These are phyloP conservation scores for Cryptococcus depauperatus DNA, from an alignment of 1,284 basidiomycete genomes.

Conservation along the genomic window DNA sequence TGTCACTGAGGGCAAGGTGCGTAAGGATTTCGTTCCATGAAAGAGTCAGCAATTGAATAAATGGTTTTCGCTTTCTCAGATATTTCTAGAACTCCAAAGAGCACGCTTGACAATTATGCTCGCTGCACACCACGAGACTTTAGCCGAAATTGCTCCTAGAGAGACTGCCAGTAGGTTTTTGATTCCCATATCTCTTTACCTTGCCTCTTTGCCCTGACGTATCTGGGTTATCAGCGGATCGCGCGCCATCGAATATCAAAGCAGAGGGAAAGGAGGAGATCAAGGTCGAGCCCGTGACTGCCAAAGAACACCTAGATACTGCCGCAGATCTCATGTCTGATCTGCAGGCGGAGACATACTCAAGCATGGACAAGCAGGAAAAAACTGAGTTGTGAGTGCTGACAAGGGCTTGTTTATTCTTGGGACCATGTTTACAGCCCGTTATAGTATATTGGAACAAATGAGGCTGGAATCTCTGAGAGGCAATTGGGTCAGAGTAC, in stretches of 20 bases:
- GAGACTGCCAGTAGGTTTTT: constrained; percentile 28
- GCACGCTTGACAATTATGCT: constrained; percentile 85
- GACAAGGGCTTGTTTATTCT: no score
- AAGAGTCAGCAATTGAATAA: no score
- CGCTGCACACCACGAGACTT: constrained; percentile 70
- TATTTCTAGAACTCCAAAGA: constrained; percentile 93
- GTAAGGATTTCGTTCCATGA: constrained; percentile 12
- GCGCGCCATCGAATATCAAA: constrained; percentile 6
- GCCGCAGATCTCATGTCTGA: constrained; percentile 88
- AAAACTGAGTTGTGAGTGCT: constrained; percentile 77
- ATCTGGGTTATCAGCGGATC: neutral
- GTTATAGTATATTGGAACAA: constrained; percentile 71
- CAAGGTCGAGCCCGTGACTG: constrained; percentile 37
- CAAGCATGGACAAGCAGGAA: constrained; percentile 93
- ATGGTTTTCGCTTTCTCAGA: constrained; percentile 58
- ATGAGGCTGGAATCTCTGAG: constrained; percentile 82
- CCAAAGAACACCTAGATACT: constrained; percentile 58
- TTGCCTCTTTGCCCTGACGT: neutral
- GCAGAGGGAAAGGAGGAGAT: constrained; percentile 28
- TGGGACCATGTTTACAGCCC: constrained; percentile 2
- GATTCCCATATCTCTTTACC: neutral
- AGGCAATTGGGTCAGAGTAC: constrained; percentile 77
- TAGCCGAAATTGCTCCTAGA: constrained; percentile 45
- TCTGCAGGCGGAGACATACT: constrained; percentile 97
- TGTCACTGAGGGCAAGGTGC: constrained; percentile 92